Evolutionary conservation across 768 basidiomycete genomes (phyloP).

Genomic region (Hebeloma cylindrosporum): DNA sequence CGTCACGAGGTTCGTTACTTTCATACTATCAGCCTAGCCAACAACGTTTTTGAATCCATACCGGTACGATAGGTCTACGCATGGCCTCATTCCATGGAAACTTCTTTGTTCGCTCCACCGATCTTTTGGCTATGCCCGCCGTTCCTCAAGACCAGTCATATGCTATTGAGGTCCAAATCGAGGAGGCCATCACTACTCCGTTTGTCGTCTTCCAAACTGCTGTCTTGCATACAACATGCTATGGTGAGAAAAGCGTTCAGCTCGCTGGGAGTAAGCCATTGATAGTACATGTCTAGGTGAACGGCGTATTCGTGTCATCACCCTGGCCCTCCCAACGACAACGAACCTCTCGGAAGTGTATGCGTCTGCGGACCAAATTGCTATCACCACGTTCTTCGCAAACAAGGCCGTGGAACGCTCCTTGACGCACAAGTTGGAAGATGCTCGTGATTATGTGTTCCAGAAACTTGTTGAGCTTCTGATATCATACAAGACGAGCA

Average conservation of each 20-base stretch:
- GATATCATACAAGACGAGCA: constrained; percentile 89
- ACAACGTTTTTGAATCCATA: background rate
- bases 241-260: constrained; percentile 46
- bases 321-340: constrained; percentile 84
- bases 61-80: constrained; percentile 60
- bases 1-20: constrained; percentile 74
- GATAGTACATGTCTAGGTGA: constrained; percentile 46
- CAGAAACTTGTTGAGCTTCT: constrained; percentile 86
- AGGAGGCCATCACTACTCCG: constrained; percentile 87
- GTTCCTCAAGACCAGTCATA: constrained; percentile 98
- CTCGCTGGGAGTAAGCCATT: background rate
- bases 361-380: constrained; percentile 87
- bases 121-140: constrained; percentile 92
- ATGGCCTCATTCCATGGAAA: constrained; percentile 99
- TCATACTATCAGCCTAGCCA: background rate
- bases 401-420: constrained; percentile 93
- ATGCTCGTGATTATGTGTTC: constrained; percentile 80
- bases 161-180: constrained; percentile 92
- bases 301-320: constrained; percentile 89
- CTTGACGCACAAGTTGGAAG: constrained; percentile 83
- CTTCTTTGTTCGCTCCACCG: constrained; percentile 97
- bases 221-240: constrained; percentile 91
- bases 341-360: constrained; percentile 86
- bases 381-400: constrained; percentile 78
- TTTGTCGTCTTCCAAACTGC: constrained; percentile 96